Conservation (phyloP, 352 stramenopile genomes). For the Phytophthora tubulina region DNA sequence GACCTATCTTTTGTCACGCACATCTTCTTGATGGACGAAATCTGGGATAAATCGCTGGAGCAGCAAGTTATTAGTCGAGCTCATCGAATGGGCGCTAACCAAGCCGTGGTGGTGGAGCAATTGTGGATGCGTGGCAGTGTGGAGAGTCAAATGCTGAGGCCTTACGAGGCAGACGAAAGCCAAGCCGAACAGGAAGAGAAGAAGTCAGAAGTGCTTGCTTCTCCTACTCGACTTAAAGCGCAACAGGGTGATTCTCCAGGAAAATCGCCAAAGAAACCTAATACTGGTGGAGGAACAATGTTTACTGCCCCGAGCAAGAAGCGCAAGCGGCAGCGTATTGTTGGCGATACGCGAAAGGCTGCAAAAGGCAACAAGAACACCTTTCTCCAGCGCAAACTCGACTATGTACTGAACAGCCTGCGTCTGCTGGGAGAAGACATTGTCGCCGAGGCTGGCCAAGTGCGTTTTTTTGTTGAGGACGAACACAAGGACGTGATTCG, state of each 20-base stretch:
- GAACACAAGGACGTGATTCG: slow-evolving; percentile 49
- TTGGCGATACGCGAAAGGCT: slow-evolving; percentile 26
- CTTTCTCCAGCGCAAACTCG: slow-evolving; percentile 53
- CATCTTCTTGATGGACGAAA: slow-evolving; percentile 98
- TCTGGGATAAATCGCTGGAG: slow-evolving; percentile 96
- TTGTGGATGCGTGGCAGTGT: slow-evolving; percentile 90
- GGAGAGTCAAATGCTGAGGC: slow-evolving; percentile 76
- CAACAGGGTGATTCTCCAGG: slow-evolving; percentile 29
- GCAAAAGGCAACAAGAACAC: slow-evolving; percentile 53
- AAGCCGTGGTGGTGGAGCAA: slow-evolving; percentile 94
- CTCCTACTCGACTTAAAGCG: slow-evolving; percentile 12
- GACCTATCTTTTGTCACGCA: slow-evolving; percentile 98
- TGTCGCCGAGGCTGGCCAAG: slow-evolving; percentile 53
- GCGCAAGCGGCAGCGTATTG: slow-evolving; percentile 39
- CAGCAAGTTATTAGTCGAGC: slow-evolving; percentile 96
- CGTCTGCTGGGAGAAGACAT: slow-evolving; percentile 50
- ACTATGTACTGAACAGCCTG: slow-evolving; percentile 63
- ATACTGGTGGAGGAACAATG: slow-evolving; percentile 46
- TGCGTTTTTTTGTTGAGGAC: slow-evolving; percentile 57
- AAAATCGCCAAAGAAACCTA: slow-evolving; percentile 37
- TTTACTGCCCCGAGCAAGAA: slow-evolving; percentile 47
- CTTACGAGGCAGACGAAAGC: slow-evolving; percentile 44
- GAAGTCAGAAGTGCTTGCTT: slow-evolving; percentile 15
- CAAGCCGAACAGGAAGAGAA: slow-evolving; percentile 22
- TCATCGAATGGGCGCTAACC: slow-evolving; percentile 95